phyloP scores from a whole-genome alignment of 148 eudicot genomes.

The Talinum fruticosum region DNA sequence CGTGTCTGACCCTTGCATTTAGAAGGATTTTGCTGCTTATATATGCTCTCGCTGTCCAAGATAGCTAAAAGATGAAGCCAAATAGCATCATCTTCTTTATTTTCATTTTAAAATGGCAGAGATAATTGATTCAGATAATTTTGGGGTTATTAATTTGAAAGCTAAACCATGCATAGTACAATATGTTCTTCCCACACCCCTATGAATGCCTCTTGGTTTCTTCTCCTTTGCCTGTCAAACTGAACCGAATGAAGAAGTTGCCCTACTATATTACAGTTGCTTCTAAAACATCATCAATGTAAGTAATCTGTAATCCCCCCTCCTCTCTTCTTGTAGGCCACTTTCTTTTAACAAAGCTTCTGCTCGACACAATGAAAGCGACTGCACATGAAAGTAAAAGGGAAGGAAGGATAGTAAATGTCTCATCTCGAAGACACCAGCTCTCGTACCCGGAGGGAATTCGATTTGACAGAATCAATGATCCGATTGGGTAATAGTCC shows the following conservation, averaged over 20 bases:
- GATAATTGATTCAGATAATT: neutral
- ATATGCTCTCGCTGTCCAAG: neutral
- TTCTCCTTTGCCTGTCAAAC: neutral
- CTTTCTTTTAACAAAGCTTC: slow-evolving; percentile 55
- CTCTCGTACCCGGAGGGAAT: slow-evolving; percentile 60
- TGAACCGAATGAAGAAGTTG: neutral
- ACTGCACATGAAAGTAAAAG: slow-evolving; percentile 35
- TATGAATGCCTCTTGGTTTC: neutral
- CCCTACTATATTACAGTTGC: neutral
- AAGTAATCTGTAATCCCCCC: slow-evolving; percentile 7
- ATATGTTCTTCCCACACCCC: neutral
- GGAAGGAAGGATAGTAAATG: slow-evolving; percentile 74
- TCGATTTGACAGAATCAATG: slow-evolving; percentile 62
- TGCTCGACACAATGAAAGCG: slow-evolving; percentile 63
- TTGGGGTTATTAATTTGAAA: neutral
- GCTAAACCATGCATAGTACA: neutral
- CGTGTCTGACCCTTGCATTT: no score
- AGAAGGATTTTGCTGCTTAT: no score
- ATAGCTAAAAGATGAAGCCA: neutral
- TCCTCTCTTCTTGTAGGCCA: slow-evolving; percentile 42
- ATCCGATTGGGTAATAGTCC: slow-evolving; percentile 42
- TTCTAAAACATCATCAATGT: neutral
- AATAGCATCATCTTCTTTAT: neutral
- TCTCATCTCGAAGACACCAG: slow-evolving; percentile 56
- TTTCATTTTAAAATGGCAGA: neutral